Percentiles rank a stretch among this genome's conserved stretches.
Evolutionary conservation across 2,329 filamentous ascomycete genomes (phyloP).

Genomic region (Biscogniauxia sp.): DNA sequence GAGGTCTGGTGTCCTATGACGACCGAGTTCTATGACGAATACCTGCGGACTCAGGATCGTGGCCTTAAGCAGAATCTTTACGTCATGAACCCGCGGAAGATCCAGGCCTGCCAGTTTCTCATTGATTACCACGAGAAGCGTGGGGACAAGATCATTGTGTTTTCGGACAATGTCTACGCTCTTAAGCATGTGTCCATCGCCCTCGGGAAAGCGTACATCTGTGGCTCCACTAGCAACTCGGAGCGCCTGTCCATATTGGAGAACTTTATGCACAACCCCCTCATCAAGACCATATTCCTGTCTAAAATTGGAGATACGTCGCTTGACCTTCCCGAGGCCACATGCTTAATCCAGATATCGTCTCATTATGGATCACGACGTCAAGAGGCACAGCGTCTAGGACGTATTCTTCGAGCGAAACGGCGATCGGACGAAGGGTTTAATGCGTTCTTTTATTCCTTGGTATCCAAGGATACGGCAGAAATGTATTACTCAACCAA

Average conservation of each 20-base stretch:
- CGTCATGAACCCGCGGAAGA: constrained; percentile 97
- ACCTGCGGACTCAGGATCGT: constrained; percentile 55
- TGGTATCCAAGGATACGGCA: constrained; percentile 94
- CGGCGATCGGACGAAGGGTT: constrained; percentile 96
- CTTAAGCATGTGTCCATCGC: constrained; percentile 81
- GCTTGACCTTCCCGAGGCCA: constrained; percentile 94
- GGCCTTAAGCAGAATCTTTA: constrained; percentile 58
- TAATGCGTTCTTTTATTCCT: constrained; percentile 97
- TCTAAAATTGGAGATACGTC: constrained; percentile 98
- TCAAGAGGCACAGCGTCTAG: constrained; percentile 91
- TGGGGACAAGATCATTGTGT: constrained; percentile 97
- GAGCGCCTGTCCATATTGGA: constrained; percentile 86
- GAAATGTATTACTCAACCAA: constrained; percentile 99
- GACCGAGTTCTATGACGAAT: constrained; percentile 95
- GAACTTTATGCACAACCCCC: constrained; percentile 91
- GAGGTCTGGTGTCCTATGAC: constrained; percentile 99
- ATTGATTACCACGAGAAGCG: constrained; percentile 95
- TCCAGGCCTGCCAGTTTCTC: constrained; percentile 95
- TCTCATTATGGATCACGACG: constrained; percentile 96
- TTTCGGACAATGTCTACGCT: constrained; percentile 95
- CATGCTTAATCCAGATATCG: constrained; percentile 94
- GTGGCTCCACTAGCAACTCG: constrained; percentile 78
- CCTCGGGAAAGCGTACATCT: constrained; percentile 85
- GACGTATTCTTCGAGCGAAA: constrained; percentile 91
- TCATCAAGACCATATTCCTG: constrained; percentile 88